These are phyloP conservation scores for Cubamyces lactineus DNA, from an alignment of 768 basidiomycete genomes.

Conservation along the genomic window DNA sequence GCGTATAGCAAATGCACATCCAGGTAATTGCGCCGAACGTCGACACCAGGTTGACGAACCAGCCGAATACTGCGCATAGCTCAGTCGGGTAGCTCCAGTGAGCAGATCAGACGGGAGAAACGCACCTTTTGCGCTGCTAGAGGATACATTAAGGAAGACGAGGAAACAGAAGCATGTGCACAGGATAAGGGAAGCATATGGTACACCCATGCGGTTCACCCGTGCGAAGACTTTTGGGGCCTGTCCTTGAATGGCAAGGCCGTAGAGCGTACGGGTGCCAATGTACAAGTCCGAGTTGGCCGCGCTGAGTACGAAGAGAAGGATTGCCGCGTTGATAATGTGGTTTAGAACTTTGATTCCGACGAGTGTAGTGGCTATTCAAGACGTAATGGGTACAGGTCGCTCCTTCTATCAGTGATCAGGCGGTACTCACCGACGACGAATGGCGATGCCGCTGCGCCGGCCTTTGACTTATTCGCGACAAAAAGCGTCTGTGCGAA, in stretches of 20 bases:
- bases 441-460: conserved; percentile 67
- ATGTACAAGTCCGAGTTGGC: conserved; percentile 67
- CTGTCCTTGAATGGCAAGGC: conserved; percentile 50
- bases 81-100: not conserved
- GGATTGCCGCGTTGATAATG: conserved; percentile 65
- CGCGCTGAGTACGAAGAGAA: conserved; percentile 65
- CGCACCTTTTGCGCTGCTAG: conserved; percentile 54
- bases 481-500: conserved; percentile 38
- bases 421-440: conserved; percentile 47
- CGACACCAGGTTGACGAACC: conserved; percentile 46
- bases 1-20: conserved; percentile 57
- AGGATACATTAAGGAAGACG: conserved; percentile 59
- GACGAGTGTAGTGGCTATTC: conserved; percentile 44
- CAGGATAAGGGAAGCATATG: conserved; percentile 48
- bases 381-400: not conserved
- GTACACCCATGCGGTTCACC: conserved; percentile 40
- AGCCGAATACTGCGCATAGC: conserved; percentile 35
- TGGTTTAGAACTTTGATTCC: conserved; percentile 63
- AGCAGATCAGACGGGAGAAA: not conserved
- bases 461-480: conserved; percentile 42
- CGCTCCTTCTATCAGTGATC: not conserved
- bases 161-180: conserved; percentile 59
- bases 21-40: conserved; percentile 45
- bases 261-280: conserved; percentile 51
- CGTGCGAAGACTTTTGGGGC: conserved; percentile 45